phyloP scores from a whole-genome alignment of 2,329 filamentous ascomycete genomes.

The Neopestalotiopsis clavispora region DNA sequence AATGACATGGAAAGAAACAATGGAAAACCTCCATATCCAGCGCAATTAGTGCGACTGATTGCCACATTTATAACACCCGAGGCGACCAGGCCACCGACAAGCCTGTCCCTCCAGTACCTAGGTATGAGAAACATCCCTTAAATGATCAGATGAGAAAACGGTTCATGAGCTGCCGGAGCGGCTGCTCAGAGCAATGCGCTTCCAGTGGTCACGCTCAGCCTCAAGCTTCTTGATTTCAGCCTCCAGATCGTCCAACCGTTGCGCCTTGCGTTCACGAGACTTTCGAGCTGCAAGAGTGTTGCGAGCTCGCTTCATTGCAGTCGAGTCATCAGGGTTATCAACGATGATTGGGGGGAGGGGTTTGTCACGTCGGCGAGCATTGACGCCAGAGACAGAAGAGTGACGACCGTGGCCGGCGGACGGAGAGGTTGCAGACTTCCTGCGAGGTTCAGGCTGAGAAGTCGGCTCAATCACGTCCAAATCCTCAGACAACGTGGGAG shows the following conservation, averaged over 20 bases:
- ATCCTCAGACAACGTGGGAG: constrained; percentile 52
- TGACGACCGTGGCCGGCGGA: constrained; percentile 56
- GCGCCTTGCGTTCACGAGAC: constrained; percentile 84
- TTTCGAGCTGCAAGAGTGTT: constrained; percentile 95
- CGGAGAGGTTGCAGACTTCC: constrained; percentile 54
- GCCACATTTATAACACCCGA: constrained; percentile 28
- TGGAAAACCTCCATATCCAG: background rate
- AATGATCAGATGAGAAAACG: constrained; percentile 28
- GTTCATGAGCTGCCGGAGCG: constrained; percentile 39
- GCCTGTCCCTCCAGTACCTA: constrained; percentile 40
- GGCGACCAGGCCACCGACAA: constrained; percentile 26
- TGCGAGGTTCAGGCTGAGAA: constrained; percentile 41
- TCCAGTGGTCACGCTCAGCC: constrained; percentile 70
- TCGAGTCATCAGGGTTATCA: constrained; percentile 72
- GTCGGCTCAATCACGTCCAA: constrained; percentile 49
- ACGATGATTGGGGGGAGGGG: constrained; percentile 79
- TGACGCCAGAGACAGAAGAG: constrained; percentile 73
- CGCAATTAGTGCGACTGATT: constrained; percentile 29
- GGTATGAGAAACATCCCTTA: constrained; percentile 27
- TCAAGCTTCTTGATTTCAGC: constrained; percentile 72
- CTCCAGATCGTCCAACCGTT: constrained; percentile 77
- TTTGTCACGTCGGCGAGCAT: constrained; percentile 78
- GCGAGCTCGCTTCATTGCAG: constrained; percentile 90
- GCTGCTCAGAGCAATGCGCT: constrained; percentile 55
- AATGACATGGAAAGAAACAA: background rate